A percentile compares a stretch with the other conserved stretches of the same genome.
Evolutionary conservation across 1,139 yeast species (phyloP).

Genomic region (Kodamaea suecica): DNA sequence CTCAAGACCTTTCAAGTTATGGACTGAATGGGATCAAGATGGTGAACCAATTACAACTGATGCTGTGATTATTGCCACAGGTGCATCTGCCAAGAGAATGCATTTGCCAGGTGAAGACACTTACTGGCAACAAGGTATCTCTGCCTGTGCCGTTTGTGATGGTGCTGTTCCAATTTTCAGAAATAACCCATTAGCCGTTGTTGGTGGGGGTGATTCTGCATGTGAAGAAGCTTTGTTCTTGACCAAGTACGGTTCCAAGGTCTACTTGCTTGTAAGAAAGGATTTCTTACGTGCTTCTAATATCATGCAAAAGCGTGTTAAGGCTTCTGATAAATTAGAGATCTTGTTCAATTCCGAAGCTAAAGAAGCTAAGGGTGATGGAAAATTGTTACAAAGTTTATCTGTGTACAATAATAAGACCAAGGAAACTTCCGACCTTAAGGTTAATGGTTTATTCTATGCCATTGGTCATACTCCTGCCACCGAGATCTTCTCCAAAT

Average conservation of each 20-base stretch:
- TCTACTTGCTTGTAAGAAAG: conserved; percentile 86
- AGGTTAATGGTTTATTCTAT: conserved; percentile 90
- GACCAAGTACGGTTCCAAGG: conserved; percentile 96
- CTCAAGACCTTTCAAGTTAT: conserved; percentile 85
- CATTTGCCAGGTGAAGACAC: conserved; percentile 92
- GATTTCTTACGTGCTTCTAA: conserved; percentile 91
- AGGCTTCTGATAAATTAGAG: conserved; percentile 82
- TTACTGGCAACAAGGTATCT: conserved; percentile 98
- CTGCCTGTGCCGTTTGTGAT: conserved; percentile 99
- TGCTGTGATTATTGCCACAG: conserved; percentile 90
- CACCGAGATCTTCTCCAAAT: conserved; percentile 71
- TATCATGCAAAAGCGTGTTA: conserved; percentile 93
- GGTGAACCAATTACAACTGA: conserved; percentile 88
- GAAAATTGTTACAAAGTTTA: conserved; percentile 63
- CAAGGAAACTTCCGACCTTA: conserved; percentile 62
- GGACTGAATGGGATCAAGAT: conserved; percentile 94
- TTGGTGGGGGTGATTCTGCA: conserved; percentile 99
- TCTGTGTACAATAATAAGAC: conserved; percentile 69
- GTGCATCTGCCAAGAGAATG: conserved; percentile 96
- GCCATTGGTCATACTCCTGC: conserved; percentile 99
- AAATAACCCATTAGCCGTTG: conserved; percentile 93
- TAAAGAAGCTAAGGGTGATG: conserved; percentile 88
- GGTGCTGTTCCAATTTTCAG: conserved; percentile 99
- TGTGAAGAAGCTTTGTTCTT: conserved; percentile 97
- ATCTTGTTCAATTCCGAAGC: conserved; percentile 85